Evolutionary conservation across 176 grass and related monocot genomes (phyloP).

Genomic region (Echinochloa phyllopogon): DNA sequence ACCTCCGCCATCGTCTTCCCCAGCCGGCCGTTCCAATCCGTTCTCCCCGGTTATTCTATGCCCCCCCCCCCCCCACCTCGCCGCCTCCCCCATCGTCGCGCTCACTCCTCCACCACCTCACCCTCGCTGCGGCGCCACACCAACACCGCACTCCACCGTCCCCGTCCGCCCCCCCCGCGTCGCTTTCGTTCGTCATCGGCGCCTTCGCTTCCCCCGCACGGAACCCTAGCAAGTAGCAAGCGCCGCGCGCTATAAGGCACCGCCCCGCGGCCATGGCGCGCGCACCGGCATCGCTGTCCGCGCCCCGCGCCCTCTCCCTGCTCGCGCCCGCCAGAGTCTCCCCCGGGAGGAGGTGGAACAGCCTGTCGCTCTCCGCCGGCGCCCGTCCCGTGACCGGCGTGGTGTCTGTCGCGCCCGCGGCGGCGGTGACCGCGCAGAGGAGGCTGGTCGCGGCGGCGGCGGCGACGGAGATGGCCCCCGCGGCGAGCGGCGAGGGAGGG

Average conservation of each 20-base stretch:
- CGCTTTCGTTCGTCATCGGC: constrained; percentile 25
- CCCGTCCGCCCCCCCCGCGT: neutral
- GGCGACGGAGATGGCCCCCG: constrained; percentile 57
- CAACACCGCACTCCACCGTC: constrained; percentile 48
- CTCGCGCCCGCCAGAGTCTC: constrained; percentile 13
- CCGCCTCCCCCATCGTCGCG: neutral
- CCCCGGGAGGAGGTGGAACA: constrained; percentile 13
- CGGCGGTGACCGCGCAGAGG: neutral
- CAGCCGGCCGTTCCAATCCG: constrained; percentile 43
- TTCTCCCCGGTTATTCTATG: constrained; percentile 23
- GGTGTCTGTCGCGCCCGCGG: neutral
- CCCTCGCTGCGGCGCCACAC: neutral
- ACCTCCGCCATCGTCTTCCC: constrained; percentile 34
- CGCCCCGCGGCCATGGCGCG: constrained; percentile 37
- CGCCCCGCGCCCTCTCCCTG: neutral
- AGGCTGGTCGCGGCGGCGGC: constrained; percentile 46
- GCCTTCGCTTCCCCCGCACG: constrained; percentile 31
- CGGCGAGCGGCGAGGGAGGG: constrained; percentile 44
- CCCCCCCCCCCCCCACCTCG: neutral
- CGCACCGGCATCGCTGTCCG: constrained; percentile 43
- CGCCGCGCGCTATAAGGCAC: constrained; percentile 22
- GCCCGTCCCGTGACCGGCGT: neutral
- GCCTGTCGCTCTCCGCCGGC: neutral
- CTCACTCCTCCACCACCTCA: neutral
- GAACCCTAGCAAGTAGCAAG: neutral